Base-by-base conservation (phyloP, 495 filamentous ascomycete species). In the Aspergillus conjunctus region DNA sequence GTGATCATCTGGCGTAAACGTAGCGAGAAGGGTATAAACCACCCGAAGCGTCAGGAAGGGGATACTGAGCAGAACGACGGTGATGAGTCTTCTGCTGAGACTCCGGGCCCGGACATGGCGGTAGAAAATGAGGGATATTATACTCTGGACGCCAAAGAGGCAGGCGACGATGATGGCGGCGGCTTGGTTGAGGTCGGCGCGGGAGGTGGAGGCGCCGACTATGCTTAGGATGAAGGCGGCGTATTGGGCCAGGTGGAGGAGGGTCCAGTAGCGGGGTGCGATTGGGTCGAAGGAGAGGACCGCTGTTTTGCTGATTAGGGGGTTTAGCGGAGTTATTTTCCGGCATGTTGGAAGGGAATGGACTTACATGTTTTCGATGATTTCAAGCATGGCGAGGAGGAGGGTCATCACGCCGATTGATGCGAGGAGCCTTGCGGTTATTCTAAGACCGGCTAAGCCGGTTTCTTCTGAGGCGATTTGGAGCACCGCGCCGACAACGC, bases 311-410 rank as follows among this genome's bases (percentile, higher is more conserved):
- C 20, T 22, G 3, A 15, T 17, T 5, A 9, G 0, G 15, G 15
- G 37, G n/a, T n/a, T 41, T 41, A 41, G 37, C 11, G 4, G 9
- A n/a, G 6, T 11, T 3, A 0, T 41, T 4, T 32, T 11, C n/a
- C n/a, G n/a, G n/a, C n/a, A n/a, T n/a, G n/a, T n/a, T 2, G n/a
- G 17, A 11, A 3, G 22, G 52, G 21, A 7, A 7, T 10, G n/a
- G 52, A 17, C 52, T 26, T 41, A 54, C 52, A 39, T 18, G 11
- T 34, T 17, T n/a, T 54, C 52, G 15, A 54, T 54, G 7, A 54
- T 41, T 21, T 54, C 52, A 5, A 54, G 52, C 52, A 54, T 39
- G 14, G 52, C 52, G 11, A 54, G 52, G 10, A 54, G 32, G 15
- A 54, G 52, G 14, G 52, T 20, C 15, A 34, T 54, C 5, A 54